A percentile compares a stretch with the other conserved stretches of the same genome.
Conservation (phyloP, 441 rosid genomes). For the Croton laevigatus region DNA sequence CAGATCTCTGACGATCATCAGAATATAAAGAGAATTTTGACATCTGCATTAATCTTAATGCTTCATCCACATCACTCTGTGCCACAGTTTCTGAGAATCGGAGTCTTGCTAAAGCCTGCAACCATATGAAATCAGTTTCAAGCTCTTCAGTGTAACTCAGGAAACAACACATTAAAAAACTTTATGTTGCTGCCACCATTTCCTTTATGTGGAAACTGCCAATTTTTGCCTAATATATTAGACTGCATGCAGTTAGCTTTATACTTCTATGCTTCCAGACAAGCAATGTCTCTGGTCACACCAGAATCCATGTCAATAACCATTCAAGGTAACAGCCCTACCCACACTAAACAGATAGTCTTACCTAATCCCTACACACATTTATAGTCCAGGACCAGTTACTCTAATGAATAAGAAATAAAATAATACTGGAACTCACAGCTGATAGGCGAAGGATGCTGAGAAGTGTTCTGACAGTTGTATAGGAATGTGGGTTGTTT, state of each 20-base stretch:
- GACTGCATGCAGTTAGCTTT: background rate
- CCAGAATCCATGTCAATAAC: background rate
- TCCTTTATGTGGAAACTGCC: background rate
- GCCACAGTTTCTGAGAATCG: constrained; percentile 94
- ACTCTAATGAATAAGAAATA: constrained; percentile 6
- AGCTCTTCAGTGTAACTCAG: constrained; percentile 13
- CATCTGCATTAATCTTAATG: constrained; percentile 97
- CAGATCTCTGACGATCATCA: constrained; percentile 86
- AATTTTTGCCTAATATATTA: background rate
- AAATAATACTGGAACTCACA: constrained; percentile 43
- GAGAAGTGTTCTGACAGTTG: constrained; percentile 92
- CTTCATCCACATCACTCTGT: constrained; percentile 98
- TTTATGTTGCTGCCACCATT: constrained; percentile 6
- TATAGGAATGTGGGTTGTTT: constrained; percentile 88
- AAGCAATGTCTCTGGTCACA: background rate
- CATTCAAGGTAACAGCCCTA: constrained; percentile 7
- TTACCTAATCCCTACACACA: background rate
- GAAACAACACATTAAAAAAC: background rate
- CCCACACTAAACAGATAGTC: constrained; percentile 3
- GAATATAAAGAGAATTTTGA: constrained; percentile 97
- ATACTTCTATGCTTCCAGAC: background rate
- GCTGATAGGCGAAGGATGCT: constrained; percentile 97
- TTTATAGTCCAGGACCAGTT: background rate
- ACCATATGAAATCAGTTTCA: constrained; percentile 18
- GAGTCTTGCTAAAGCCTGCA: constrained; percentile 92